These are phyloP conservation scores for Metarhizium brunneum DNA, from an alignment of 2,329 filamentous ascomycete genomes.

Conservation along the genomic window DNA sequence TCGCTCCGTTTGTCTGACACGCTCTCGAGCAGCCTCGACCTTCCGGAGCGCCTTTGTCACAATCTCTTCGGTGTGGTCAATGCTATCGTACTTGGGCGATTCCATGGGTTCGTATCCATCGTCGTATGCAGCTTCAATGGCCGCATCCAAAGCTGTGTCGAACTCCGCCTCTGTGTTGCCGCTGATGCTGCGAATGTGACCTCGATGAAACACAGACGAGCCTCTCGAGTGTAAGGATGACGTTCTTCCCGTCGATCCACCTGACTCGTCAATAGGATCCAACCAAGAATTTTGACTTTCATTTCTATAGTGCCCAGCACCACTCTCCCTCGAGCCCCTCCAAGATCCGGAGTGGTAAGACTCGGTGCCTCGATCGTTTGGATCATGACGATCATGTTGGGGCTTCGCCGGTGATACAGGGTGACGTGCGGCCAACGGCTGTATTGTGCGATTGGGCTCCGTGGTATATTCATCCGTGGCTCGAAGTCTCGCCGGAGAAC, in stretches of 20 bases:
- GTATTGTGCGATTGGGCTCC: slow-evolving; percentile 54
- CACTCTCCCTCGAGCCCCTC: slow-evolving; percentile 11
- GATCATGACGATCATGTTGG: slow-evolving; percentile 11
- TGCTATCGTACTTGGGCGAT: slow-evolving; percentile 28
- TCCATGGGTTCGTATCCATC: slow-evolving; percentile 74
- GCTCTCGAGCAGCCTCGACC: slow-evolving; percentile 68
- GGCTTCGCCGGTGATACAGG: slow-evolving; percentile 33
- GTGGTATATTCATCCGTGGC: slow-evolving; percentile 28
- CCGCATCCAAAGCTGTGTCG: slow-evolving; percentile 86
- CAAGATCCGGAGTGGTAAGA: slow-evolving; percentile 10
- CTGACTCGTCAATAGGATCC: slow-evolving; percentile 89
- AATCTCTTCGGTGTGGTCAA: slow-evolving; percentile 32
- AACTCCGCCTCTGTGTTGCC: slow-evolving; percentile 81
- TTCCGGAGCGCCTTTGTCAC: slow-evolving; percentile 51
- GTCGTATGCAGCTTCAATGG: slow-evolving; percentile 92
- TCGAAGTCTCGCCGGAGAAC: slow-evolving; percentile 27
- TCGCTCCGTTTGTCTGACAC: slow-evolving; percentile 62
- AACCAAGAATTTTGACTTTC: slow-evolving; percentile 80
- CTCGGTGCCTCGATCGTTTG: slow-evolving; percentile 5
- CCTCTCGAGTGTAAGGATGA: slow-evolving; percentile 76
- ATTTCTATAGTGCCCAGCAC: slow-evolving; percentile 38
- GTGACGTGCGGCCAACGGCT: slow-evolving; percentile 59
- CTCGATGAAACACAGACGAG: slow-evolving; percentile 60
- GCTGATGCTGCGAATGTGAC: slow-evolving; percentile 59
- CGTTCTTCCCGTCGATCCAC: slow-evolving; percentile 53